A percentile compares a stretch with the other conserved stretches of the same genome.
Conservation (phyloP, 148 eudicot genomes). For the Chenopodium album region DNA sequence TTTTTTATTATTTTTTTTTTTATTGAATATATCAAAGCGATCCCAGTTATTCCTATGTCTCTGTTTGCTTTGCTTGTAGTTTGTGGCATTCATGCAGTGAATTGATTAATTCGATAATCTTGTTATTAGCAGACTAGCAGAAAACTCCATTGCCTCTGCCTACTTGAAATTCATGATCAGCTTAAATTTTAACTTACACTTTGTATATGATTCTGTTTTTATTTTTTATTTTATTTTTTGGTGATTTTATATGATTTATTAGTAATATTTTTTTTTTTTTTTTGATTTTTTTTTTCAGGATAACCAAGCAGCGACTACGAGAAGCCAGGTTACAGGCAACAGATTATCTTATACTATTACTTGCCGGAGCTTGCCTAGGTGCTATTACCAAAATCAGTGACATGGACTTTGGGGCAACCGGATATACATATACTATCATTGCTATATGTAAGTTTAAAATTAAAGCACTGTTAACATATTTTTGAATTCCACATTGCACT, state of each 20-base stretch:
- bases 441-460: conserved; percentile 51
- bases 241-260: background rate
- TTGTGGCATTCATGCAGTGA: background rate
- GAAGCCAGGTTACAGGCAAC: conserved; percentile 57
- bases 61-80: background rate
- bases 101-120: background rate
- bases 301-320: conserved; percentile 50
- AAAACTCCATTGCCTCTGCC: background rate
- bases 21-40: background rate
- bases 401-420: conserved; percentile 45
- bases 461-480: conserved; percentile 1
- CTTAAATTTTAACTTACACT: background rate
- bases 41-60: background rate
- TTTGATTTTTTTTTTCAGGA: conserved; percentile 27
- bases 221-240: background rate
- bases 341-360: conserved; percentile 51
- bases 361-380: conserved; percentile 66
- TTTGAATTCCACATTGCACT: background rate
- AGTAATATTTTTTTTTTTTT: background rate
- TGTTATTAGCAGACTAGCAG: background rate
- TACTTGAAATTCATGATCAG: background rate
- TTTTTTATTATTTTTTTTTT: background rate
- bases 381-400: conserved; percentile 46
- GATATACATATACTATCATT: conserved; percentile 52
- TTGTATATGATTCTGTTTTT: background rate